Percentiles rank a stretch among this genome's conserved stretches.
phyloP scores from a whole-genome alignment of 306 rosid species.

The Amphicarpaea edgeworthii region DNA sequence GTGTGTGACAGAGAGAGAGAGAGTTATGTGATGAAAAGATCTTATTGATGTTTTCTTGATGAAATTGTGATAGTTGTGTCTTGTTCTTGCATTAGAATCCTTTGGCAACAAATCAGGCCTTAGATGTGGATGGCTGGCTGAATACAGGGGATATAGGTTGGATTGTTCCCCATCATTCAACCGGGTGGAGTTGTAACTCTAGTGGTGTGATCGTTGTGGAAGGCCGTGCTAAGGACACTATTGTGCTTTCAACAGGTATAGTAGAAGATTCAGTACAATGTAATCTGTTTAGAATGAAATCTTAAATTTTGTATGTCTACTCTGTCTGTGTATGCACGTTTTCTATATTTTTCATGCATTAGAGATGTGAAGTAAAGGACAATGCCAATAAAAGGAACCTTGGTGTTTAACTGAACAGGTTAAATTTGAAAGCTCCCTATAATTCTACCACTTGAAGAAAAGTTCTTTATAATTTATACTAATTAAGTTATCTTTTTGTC shows the following conservation, averaged over 20 bases:
- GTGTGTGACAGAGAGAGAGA: slow-evolving; percentile 2
- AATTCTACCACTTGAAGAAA: not conserved
- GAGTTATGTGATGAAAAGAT: no score
- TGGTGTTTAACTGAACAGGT: slow-evolving; percentile 2
- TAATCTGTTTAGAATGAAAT: slow-evolving; percentile 10
- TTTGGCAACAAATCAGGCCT: slow-evolving; percentile 67
- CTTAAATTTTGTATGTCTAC: slow-evolving; percentile 1
- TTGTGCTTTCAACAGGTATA: slow-evolving; percentile 90
- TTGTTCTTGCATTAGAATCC: slow-evolving; percentile 67
- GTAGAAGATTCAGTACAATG: slow-evolving; percentile 20
- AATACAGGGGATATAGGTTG: slow-evolving; percentile 93
- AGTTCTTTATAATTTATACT: slow-evolving; percentile 8
- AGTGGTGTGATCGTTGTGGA: slow-evolving; percentile 84
- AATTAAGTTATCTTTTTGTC: not conserved
- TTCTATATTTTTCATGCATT: not conserved
- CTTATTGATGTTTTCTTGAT: slow-evolving; percentile 11
- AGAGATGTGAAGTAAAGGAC: not conserved
- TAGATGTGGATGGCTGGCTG: slow-evolving; percentile 85
- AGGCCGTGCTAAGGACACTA: slow-evolving; percentile 96
- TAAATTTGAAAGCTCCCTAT: slow-evolving; percentile 1
- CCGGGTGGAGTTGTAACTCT: slow-evolving; percentile 73
- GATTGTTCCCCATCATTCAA: slow-evolving; percentile 83
- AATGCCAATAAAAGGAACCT: not conserved
- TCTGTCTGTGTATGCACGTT: not conserved
- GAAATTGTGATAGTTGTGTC: slow-evolving; percentile 42